These are phyloP conservation scores for Dacryopinax primogenitus DNA, from an alignment of 768 basidiomycete species.

Conservation along the genomic window DNA sequence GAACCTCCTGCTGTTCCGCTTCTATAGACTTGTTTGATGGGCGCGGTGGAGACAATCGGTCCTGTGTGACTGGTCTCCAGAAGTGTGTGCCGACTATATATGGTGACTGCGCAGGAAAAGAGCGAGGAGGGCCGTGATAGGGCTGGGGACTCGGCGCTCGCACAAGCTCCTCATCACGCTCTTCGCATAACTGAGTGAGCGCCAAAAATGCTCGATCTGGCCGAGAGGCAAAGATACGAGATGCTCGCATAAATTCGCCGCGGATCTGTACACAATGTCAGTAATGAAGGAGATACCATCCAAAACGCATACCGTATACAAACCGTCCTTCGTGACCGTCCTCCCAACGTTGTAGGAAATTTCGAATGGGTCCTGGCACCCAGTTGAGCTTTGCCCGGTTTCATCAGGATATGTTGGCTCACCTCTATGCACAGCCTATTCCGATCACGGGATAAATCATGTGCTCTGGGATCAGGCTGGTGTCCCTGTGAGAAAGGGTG, in stretches of 20 bases:
- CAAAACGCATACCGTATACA: slow-evolving; percentile 60
- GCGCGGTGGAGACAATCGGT: slow-evolving; percentile 43
- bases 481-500: background rate
- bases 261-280: slow-evolving; percentile 52
- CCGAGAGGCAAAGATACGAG: slow-evolving; percentile 63
- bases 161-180: slow-evolving; percentile 46
- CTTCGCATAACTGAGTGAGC: slow-evolving; percentile 82
- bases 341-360: slow-evolving; percentile 91
- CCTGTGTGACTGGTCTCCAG: slow-evolving; percentile 31
- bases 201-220: slow-evolving; percentile 72
- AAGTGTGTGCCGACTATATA: slow-evolving; percentile 52
- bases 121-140: slow-evolving; percentile 21
- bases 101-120: slow-evolving; percentile 52
- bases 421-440: slow-evolving; percentile 96
- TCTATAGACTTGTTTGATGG: slow-evolving; percentile 14
- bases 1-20: background rate
- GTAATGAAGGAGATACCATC: background rate
- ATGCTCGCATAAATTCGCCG: slow-evolving; percentile 95
- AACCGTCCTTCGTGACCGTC: slow-evolving; percentile 90
- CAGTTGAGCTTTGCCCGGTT: slow-evolving; percentile 10
- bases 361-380: slow-evolving; percentile 82
- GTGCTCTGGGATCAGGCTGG: slow-evolving; percentile 31
- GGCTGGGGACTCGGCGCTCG: slow-evolving; percentile 21
- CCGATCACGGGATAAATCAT: slow-evolving; percentile 60
- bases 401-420: slow-evolving; percentile 16